These are phyloP conservation scores for Lepraria neglecta DNA, from an alignment of 495 filamentous ascomycete species.

Conservation along the genomic window DNA sequence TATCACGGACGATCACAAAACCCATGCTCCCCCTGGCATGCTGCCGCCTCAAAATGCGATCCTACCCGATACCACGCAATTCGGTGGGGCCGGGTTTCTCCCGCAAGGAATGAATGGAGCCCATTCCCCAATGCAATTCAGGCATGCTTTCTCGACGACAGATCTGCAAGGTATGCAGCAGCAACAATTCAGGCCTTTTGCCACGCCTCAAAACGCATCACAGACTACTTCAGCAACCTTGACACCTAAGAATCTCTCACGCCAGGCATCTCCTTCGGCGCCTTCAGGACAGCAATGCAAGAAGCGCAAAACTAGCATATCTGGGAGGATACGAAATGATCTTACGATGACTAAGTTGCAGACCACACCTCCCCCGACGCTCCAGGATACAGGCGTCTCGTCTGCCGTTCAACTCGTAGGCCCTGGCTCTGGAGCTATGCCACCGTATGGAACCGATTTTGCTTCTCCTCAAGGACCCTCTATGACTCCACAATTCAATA, in stretches of 20 bases:
- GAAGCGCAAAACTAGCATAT: constrained; percentile 67
- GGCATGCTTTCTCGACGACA: constrained; percentile 39
- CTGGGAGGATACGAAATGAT: constrained; percentile 58
- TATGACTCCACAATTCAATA: constrained; percentile 46
- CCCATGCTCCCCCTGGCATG: constrained; percentile 43
- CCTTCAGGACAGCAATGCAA: constrained; percentile 56
- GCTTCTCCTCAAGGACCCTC: constrained; percentile 40
- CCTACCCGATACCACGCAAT: constrained; percentile 38
- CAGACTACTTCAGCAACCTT: constrained; percentile 43
- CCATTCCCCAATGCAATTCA: constrained; percentile 27
- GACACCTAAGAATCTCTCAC: constrained; percentile 59
- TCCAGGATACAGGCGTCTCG: constrained; percentile 26
- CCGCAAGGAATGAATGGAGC: constrained; percentile 37
- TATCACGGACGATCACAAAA: constrained; percentile 97
- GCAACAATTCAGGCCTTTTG: constrained; percentile 32
- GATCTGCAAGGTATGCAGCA: constrained; percentile 52
- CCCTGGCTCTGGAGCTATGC: constrained; percentile 31
- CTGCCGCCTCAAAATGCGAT: constrained; percentile 34
- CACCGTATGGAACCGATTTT: constrained; percentile 36
- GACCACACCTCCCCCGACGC: constrained; percentile 25
- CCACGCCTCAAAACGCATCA: constrained; percentile 35
- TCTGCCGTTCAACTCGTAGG: constrained; percentile 31
- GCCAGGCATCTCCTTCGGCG: constrained; percentile 63
- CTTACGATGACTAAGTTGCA: constrained; percentile 77
- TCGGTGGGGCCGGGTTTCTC: constrained; percentile 44